Evolutionary conservation across 192 early-diverging fungal genomes (phyloP).

Genomic region (Spizellomyces sp.): DNA sequence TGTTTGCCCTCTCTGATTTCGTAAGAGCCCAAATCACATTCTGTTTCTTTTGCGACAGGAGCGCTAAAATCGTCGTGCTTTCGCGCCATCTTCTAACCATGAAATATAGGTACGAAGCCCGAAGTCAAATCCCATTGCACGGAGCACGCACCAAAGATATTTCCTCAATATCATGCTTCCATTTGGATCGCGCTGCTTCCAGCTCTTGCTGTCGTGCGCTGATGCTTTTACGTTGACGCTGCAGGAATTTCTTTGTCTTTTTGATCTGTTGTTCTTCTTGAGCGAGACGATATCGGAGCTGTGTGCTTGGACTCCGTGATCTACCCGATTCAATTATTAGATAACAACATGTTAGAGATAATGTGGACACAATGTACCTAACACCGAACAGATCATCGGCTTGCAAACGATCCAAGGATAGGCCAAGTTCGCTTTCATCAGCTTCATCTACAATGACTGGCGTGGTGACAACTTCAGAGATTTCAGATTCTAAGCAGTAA

Average conservation of each 20-base stretch:
- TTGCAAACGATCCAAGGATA: background rate
- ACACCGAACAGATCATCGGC: too few relatives aligned
- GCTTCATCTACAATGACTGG: constrained; percentile 1
- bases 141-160: constrained; percentile 14
- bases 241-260: constrained; percentile 27
- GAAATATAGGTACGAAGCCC: too few relatives aligned
- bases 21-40: too few relatives aligned
- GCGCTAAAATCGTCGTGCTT: too few relatives aligned
- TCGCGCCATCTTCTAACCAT: too few relatives aligned
- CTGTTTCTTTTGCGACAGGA: too few relatives aligned
- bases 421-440: background rate
- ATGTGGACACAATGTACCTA: too few relatives aligned
- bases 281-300: background rate
- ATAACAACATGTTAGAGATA: too few relatives aligned
- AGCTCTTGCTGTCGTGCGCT: constrained; percentile 13
- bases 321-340: too few relatives aligned
- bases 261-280: constrained; percentile 16
- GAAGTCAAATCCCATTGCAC: background rate
- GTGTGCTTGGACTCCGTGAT: constrained; percentile 8
- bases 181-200: constrained; percentile 1
- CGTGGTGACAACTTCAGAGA: background rate
- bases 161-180: constrained; percentile 21
- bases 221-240: constrained; percentile 13
- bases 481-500: background rate
- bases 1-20: too few relatives aligned